A percentile compares a stretch with the other conserved stretches of the same genome.
phyloP scores from a whole-genome alignment of 1,284 basidiomycete species.

The Tetrapyrgos nigripes region DNA sequence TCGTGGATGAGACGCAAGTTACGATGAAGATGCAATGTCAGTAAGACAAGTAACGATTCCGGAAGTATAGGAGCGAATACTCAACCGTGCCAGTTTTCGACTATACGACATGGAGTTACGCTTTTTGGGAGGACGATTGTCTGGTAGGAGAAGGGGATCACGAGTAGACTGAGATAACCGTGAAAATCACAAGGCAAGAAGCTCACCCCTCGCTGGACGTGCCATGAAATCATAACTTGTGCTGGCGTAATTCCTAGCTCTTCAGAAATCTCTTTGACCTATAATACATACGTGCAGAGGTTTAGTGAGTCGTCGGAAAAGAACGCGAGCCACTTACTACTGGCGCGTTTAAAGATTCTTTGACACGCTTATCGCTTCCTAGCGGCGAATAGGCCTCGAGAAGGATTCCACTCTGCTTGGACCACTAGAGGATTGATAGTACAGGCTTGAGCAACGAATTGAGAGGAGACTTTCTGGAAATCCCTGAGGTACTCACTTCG shows the following conservation, averaged over 20 bases:
- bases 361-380: conserved; percentile 69
- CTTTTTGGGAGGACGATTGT: conserved; percentile 81
- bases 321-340: conserved; percentile 41
- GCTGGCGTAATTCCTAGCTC: conserved; percentile 76
- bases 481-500: conserved; percentile 48
- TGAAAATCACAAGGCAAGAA: background rate
- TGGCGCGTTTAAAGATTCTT: conserved; percentile 59
- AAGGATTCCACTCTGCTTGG: conserved; percentile 66
- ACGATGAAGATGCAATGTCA: too few species aligned
- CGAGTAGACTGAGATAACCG: background rate
- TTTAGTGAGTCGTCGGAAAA: background rate
- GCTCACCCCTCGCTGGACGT: conserved; percentile 76
- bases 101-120: conserved; percentile 74
- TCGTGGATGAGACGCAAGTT: background rate
- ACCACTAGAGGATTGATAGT: conserved; percentile 49
- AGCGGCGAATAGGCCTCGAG: conserved; percentile 86
- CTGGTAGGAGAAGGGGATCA: conserved; percentile 35
- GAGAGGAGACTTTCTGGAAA: conserved; percentile 19
- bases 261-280: conserved; percentile 65
- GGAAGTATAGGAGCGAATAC: conserved; percentile 10
- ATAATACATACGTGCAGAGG: background rate
- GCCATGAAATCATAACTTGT: conserved; percentile 81
- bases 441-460: background rate
- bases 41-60: too few species aligned
- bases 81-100: conserved; percentile 71